Percentiles rank a stretch among this genome's conserved stretches.
phyloP scores from a whole-genome alignment of 768 basidiomycete species.

The Pleurotus eryngii region DNA sequence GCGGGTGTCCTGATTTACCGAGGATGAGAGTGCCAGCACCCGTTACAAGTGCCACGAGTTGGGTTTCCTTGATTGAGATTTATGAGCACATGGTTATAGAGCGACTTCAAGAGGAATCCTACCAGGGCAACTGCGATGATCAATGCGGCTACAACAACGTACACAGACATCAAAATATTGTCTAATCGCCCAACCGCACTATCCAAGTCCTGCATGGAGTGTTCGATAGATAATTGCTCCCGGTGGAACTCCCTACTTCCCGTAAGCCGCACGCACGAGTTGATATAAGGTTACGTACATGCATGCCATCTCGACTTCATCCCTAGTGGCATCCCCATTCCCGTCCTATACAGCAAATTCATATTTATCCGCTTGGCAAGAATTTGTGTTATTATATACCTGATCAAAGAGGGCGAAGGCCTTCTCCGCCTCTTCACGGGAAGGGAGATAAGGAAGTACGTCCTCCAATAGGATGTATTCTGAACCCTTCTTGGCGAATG shows the following conservation, averaged over 20 bases:
- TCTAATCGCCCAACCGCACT: constrained; percentile 85
- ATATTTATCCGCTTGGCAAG: too few species aligned
- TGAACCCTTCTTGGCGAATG: constrained; percentile 61
- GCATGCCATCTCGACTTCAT: constrained; percentile 75
- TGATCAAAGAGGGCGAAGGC: constrained; percentile 70
- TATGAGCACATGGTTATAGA: neutral
- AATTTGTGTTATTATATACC: constrained; percentile 1
- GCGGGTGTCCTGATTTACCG: constrained; percentile 25
- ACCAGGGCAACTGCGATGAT: constrained; percentile 83
- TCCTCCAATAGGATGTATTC: constrained; percentile 64
- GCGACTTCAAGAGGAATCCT: constrained; percentile 18
- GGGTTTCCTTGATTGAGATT: constrained; percentile 51
- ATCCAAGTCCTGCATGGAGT: constrained; percentile 87
- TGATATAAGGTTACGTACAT: constrained; percentile 37
- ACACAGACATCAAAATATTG: constrained; percentile 82
- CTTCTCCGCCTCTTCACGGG: constrained; percentile 60
- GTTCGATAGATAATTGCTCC: constrained; percentile 79
- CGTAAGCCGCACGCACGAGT: too few species aligned
- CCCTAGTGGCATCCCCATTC: constrained; percentile 69
- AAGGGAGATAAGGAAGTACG: constrained; percentile 67
- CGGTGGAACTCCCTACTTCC: constrained; percentile 69
- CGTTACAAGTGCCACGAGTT: constrained; percentile 70
- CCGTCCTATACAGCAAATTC: constrained; percentile 33
- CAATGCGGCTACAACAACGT: constrained; percentile 65
- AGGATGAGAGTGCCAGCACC: constrained; percentile 64